Conservation (phyloP, 1,284 basidiomycete genomes). For the Exobasidium rhododendri region DNA sequence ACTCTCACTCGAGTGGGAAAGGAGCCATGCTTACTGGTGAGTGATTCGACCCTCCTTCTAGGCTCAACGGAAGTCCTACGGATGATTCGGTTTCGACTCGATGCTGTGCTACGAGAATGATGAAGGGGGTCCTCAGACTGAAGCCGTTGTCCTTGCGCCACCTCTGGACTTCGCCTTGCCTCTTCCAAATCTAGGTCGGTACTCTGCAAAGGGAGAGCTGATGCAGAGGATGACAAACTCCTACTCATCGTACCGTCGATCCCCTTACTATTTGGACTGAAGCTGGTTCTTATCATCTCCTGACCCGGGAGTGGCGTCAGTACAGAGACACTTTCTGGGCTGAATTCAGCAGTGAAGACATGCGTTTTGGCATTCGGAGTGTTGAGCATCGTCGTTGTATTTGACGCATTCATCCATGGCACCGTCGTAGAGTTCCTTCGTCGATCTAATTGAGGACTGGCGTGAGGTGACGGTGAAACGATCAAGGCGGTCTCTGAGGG, state of each 20-base stretch:
- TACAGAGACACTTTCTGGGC: not conserved
- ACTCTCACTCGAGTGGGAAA: too few relatives aligned
- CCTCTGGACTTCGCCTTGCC: not conserved
- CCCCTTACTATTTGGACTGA: too few relatives aligned
- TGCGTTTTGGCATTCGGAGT: not conserved
- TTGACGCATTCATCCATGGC: not conserved
- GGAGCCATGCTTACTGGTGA: too few relatives aligned
- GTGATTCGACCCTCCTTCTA: not conserved
- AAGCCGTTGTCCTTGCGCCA: not conserved
- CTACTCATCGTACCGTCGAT: too few relatives aligned
- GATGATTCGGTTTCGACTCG: not conserved
- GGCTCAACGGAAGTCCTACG: not conserved
- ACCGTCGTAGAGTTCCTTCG: not conserved
- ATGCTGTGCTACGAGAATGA: not conserved
- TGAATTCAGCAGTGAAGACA: not conserved
- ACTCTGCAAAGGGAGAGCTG: not conserved
- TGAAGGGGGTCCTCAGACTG: not conserved
- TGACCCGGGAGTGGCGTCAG: not conserved
- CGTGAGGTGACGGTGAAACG: not conserved
- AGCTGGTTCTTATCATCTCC: not conserved
- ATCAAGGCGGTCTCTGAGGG: not conserved
- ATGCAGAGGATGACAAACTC: too few relatives aligned
- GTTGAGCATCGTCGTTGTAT: not conserved
- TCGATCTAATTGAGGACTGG: not conserved
- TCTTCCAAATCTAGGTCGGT: not conserved